Evolutionary conservation across 192 early-diverging fungal species (phyloP), one percentile per base, ranked within the genome.

Genomic region (Geosiphon pyriformis): DNA sequence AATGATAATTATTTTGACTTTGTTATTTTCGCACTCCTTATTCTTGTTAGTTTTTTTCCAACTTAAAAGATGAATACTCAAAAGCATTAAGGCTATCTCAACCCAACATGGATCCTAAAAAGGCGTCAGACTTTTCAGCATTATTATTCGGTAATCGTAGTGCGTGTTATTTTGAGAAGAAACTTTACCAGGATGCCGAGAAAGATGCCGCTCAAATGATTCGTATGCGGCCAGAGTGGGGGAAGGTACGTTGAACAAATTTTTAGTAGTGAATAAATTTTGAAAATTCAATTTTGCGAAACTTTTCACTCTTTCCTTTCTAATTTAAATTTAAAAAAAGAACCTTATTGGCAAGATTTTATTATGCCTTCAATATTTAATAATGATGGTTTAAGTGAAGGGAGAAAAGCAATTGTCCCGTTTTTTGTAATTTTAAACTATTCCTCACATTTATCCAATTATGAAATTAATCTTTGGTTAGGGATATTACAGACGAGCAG

Each of bases 401-500:
- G 32, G 10, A 23, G 46, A 34, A 25, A 31, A 70, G 77, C 23
- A 74, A 76, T 34, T 46, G 71, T 10, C 69, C 76, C 42, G 76
- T 75, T 11, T 54, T n/a, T n/a, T n/a, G n/a, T n/a, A n/a, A n/a
- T n/a, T n/a, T n/a, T n/a, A n/a, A n/a, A n/a, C n/a, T n/a, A n/a
- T n/a, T n/a, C n/a, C n/a, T n/a, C n/a, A n/a, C n/a, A n/a, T n/a
- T n/a, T n/a, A n/a, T n/a, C 50, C 27, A 69, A 67, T 71, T 79
- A 76, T 33, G 72, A 70, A 20, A 17, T 65, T 74, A 1, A 70
- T 72, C 4, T 35, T 64, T 31, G 81, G 73, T 74, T 77, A 87
- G 79, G 87, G 82, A 26, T 78, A 89, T 56, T 89, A 85, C 72
- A 76, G 87, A 34, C 70, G 73, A 25, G 87, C 75, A 60, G 85